Conservation (phyloP, 345 rosid genomes). For the Luvunga scandens region DNA sequence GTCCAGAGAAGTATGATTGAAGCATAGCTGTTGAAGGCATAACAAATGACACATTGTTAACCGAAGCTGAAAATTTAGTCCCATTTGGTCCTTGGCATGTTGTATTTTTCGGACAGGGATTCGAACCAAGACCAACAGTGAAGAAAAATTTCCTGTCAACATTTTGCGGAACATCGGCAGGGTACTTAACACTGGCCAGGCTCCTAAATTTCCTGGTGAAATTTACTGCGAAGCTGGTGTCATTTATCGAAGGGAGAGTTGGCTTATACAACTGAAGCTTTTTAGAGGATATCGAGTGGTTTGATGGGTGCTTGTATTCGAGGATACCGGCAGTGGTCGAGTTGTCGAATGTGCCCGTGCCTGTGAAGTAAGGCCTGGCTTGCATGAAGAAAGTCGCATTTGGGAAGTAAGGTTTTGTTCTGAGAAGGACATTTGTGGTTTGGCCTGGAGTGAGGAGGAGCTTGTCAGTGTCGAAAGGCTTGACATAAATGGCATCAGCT, state of each 20-base stretch:
- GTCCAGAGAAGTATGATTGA: constrained; percentile 41
- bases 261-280: constrained; percentile 34
- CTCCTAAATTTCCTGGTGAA: constrained; percentile 36
- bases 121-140: constrained; percentile 41
- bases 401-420: constrained; percentile 34
- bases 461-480: constrained; percentile 33
- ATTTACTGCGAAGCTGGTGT: constrained; percentile 28
- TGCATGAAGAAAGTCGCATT: constrained; percentile 47
- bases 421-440: constrained; percentile 45
- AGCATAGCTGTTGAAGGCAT: constrained; percentile 41
- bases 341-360: constrained; percentile 38
- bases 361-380: constrained; percentile 38
- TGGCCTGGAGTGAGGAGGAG: constrained; percentile 43
- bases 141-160: constrained; percentile 41
- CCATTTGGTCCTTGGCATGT: constrained; percentile 48
- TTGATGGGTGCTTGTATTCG: constrained; percentile 28
- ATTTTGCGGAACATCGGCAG: constrained; percentile 38
- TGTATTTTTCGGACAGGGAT: constrained; percentile 35
- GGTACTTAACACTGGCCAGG: constrained; percentile 35
- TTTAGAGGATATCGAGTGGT: constrained; percentile 8
- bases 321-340: constrained; percentile 44
- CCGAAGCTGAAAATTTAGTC: constrained; percentile 39
- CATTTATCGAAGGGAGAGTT: constrained; percentile 38
- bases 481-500: constrained; percentile 39
- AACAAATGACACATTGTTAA: constrained; percentile 42